phyloP scores from a whole-genome alignment of 495 filamentous ascomycete species.

The Ramalina intermedia region DNA sequence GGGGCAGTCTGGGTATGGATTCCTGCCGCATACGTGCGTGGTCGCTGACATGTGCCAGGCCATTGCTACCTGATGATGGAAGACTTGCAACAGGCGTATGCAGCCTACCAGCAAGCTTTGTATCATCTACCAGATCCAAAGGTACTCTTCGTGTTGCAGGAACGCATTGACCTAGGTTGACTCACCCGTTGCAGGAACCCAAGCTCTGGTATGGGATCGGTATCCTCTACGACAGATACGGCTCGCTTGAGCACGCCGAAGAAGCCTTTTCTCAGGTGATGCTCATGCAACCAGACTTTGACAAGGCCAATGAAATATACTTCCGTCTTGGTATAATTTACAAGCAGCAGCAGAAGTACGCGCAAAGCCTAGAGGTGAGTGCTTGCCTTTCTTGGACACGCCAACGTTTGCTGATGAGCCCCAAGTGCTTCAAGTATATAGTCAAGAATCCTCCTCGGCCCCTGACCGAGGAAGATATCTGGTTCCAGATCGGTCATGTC shows the following conservation, averaged over 20 bases:
- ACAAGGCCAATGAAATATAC: constrained; percentile 99
- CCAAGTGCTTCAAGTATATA: constrained; percentile 94
- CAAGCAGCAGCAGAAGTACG: constrained; percentile 95
- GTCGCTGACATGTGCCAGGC: constrained; percentile 32
- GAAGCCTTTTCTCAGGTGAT: constrained; percentile 98
- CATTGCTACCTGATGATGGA: constrained; percentile 99
- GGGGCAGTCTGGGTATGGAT: constrained; percentile 73
- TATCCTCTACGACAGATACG: constrained; percentile 94
- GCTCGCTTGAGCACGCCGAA: constrained; percentile 92
- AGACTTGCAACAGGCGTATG: constrained; percentile 91
- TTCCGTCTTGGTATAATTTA: constrained; percentile 98
- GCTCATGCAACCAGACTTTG: constrained; percentile 95
- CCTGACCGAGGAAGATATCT: constrained; percentile 95
- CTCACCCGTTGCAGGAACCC: constrained; percentile 50
- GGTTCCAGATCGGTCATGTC: constrained; percentile 99
- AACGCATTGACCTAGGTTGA: not conserved
- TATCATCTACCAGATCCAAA: constrained; percentile 92
- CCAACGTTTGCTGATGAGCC: constrained; percentile 3
- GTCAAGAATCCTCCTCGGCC: constrained; percentile 84
- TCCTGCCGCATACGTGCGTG: not conserved
- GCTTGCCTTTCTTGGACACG: not conserved
- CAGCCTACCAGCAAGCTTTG: constrained; percentile 91
- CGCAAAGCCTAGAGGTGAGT: constrained; percentile 76
- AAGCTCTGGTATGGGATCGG: constrained; percentile 99
- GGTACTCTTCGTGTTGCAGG: constrained; percentile 33